Evolutionary conservation across 1,284 basidiomycete species (phyloP).

Genomic region (Ustilago tritici): DNA sequence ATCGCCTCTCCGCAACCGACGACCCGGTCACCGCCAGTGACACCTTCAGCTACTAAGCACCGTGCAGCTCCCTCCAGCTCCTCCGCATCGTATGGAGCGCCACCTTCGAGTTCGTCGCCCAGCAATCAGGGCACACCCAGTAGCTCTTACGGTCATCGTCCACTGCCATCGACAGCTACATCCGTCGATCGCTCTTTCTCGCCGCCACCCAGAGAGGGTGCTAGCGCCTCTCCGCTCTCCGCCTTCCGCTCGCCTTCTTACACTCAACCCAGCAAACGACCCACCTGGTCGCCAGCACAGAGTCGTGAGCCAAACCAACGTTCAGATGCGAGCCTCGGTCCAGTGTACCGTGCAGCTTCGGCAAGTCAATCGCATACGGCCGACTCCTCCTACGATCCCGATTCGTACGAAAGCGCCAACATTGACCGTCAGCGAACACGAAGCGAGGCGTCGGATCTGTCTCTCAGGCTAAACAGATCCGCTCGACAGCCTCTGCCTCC

Average conservation of each 20-base stretch:
- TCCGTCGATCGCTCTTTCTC: slow-evolving; percentile 41
- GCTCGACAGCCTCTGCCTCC: slow-evolving; percentile 45
- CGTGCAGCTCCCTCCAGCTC: slow-evolving; percentile 18
- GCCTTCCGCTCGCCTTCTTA: slow-evolving; percentile 39
- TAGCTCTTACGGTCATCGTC: slow-evolving; percentile 36
- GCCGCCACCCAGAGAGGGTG: slow-evolving; percentile 25
- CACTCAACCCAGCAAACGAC: slow-evolving; percentile 16
- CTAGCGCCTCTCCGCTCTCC: slow-evolving; percentile 35
- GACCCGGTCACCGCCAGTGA: slow-evolving; percentile 34
- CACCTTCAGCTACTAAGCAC: slow-evolving; percentile 28
- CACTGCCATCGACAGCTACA: slow-evolving; percentile 32
- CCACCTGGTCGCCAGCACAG: slow-evolving; percentile 20
- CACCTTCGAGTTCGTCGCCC: slow-evolving; percentile 40
- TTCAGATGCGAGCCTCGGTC: slow-evolving; percentile 9
- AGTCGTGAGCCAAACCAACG: slow-evolving; percentile 16
- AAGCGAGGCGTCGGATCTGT: slow-evolving; percentile 43
- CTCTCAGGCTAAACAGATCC: slow-evolving; percentile 19
- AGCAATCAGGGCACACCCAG: slow-evolving; percentile 30
- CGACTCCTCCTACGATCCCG: slow-evolving; percentile 37
- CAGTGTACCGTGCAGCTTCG: slow-evolving; percentile 23
- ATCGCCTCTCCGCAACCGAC: slow-evolving; percentile 29
- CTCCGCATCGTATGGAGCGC: slow-evolving; percentile 25
- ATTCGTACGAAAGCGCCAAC: slow-evolving; percentile 10
- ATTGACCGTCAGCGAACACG: slow-evolving; percentile 34
- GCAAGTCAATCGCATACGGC: slow-evolving; percentile 25